Evolutionary conservation across 768 basidiomycete genomes (phyloP).

Genomic region (Termitomyces bulborhizus): DNA sequence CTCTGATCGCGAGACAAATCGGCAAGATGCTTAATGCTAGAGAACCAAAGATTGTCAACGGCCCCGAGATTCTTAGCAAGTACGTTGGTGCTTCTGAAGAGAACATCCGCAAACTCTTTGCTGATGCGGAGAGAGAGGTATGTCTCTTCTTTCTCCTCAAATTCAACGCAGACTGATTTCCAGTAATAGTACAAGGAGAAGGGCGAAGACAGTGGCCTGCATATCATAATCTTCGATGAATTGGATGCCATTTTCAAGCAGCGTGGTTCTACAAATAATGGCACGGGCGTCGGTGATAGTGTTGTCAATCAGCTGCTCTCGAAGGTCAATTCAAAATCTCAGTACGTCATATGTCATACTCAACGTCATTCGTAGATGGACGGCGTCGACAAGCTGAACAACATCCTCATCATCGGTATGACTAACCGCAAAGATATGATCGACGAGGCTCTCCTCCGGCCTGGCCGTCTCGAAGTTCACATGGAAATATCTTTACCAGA

Average conservation of each 20-base stretch:
- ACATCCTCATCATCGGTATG: slow-evolving; percentile 99
- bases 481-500: slow-evolving; percentile 99
- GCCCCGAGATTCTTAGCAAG: slow-evolving; percentile 95
- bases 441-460: slow-evolving; percentile 94
- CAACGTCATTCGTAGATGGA: slow-evolving; percentile 67
- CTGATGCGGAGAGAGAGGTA: slow-evolving; percentile 97
- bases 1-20: slow-evolving; percentile 95
- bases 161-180: neutral
- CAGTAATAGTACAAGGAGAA: slow-evolving; percentile 84
- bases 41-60: slow-evolving; percentile 98
- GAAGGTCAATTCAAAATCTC: slow-evolving; percentile 49
- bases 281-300: slow-evolving; percentile 98
- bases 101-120: slow-evolving; percentile 95
- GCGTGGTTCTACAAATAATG: slow-evolving; percentile 84
- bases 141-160: neutral
- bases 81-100: slow-evolving; percentile 97
- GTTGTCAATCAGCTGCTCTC: slow-evolving; percentile 98
- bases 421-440: slow-evolving; percentile 99
- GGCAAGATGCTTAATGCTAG: slow-evolving; percentile 98
- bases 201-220: slow-evolving; percentile 92
- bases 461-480: slow-evolving; percentile 97
- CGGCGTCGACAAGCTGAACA: slow-evolving; percentile 97
- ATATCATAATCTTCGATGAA: slow-evolving; percentile 99
- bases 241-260: slow-evolving; percentile 98
- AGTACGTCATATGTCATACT: neutral